These are phyloP conservation scores for Pseudonitzschia multiseries DNA, from an alignment of 108 stramenopile genomes.

Conservation along the genomic window DNA sequence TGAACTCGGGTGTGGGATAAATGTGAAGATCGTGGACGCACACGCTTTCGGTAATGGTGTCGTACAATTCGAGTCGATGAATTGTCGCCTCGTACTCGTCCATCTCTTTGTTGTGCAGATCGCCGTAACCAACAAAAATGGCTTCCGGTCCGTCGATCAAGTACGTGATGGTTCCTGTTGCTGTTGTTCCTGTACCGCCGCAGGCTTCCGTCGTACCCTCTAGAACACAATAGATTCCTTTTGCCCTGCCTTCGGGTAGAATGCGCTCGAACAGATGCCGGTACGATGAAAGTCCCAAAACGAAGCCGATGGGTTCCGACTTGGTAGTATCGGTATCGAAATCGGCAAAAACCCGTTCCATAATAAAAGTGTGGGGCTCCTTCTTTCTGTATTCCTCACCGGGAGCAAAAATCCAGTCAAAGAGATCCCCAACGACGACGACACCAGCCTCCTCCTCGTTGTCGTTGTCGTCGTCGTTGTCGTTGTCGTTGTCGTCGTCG, in stretches of 20 bases:
- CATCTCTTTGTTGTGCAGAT: conserved; percentile 20
- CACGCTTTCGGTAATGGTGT: conserved; percentile 14
- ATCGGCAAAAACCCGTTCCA: conserved; percentile 19
- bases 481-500: too few species aligned
- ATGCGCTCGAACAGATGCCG: conserved; percentile 16
- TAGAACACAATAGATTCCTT: conserved; percentile 23
- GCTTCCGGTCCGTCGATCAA: conserved; percentile 15
- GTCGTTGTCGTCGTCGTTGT: too few species aligned
- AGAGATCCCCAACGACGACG: conserved; percentile 24
- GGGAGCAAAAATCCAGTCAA: conserved; percentile 20
- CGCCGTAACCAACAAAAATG: conserved; percentile 24
- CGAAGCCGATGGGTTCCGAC: conserved; percentile 14
- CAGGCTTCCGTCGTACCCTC: conserved; percentile 8
- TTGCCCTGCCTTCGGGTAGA: conserved; percentile 15
- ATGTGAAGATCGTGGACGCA: conserved; percentile 27
- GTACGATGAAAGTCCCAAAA: conserved; percentile 11
- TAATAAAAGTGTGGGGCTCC: conserved; percentile 20
- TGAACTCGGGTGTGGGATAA: conserved; percentile 24
- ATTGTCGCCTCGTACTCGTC: conserved; percentile 13
- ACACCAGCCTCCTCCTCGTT: too few species aligned
- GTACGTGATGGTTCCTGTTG: conserved; percentile 28
- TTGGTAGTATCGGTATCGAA: neutral
- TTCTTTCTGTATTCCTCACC: conserved; percentile 12
- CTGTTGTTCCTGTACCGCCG: too few species aligned
- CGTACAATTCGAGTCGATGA: conserved; percentile 6